Base-by-base conservation (phyloP, 1,139 yeast genomes). In the Yamadazyma mexicana region DNA sequence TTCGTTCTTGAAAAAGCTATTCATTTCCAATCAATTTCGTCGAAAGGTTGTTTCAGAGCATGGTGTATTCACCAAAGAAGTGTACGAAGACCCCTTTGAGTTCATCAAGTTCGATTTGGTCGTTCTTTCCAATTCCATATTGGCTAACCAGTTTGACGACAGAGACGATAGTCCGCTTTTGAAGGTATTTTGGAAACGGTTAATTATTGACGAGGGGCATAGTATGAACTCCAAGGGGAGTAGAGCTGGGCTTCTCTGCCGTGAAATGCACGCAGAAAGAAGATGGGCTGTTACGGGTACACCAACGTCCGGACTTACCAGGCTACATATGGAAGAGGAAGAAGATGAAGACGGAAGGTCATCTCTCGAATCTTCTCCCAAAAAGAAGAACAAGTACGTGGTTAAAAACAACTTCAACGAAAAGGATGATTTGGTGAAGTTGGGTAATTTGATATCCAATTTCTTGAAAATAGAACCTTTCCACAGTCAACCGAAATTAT, bases 211-310 rank as follows among this genome's bases (percentile, higher is more conserved):
- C 53, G 89, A 83, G 56, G 89, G 89, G 0, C 89, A 83, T 54
- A 71, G 81, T 22, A 70, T 81, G 73, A 70, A 68, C 41, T 70
- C 82, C 3, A 72, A 68, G 37, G 58, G 69, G 2, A 71, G 85
- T 2, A 64, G 75, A 40, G 68, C 77, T 1, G 79, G 79, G 20
- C 54, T 60, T 3, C 53, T 77, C 30, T 79, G 85, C 26, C 67
- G 65, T 31, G 59, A 62, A 15, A 54, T 83, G 37, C 59, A 62
- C 40, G 75, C 78, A 8, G 89, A 83, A 52, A 64, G 87, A 37
- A 67, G 77, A 44, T 83, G 89, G 91, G 81, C 82, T 0, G 86
- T 83, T 1, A 78, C 86, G 0, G 89, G 91, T 24, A 83, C 89
- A 0, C 89, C 89, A 2, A 82, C 88, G 0, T 73, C 85, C 0